phyloP scores from a whole-genome alignment of 176 grass and related monocot genomes.

The Cenchrus americanus region DNA sequence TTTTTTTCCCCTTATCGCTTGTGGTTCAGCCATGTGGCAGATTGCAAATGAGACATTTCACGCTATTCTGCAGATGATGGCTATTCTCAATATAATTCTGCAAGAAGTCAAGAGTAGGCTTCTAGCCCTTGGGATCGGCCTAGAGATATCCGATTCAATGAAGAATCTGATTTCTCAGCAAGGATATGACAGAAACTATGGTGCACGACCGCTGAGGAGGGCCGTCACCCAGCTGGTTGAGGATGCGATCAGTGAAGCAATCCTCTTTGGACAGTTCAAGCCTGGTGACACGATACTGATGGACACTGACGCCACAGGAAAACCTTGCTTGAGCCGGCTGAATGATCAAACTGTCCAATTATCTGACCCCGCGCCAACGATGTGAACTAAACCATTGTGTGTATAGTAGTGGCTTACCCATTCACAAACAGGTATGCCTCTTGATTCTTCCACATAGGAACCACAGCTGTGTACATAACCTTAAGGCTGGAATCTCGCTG shows the following conservation, averaged over 20 bases:
- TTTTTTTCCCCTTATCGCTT: neutral
- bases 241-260: slow-evolving; percentile 83
- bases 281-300: slow-evolving; percentile 79
- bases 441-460: slow-evolving; percentile 49
- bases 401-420: slow-evolving; percentile 34
- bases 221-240: slow-evolving; percentile 77
- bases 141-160: slow-evolving; percentile 74
- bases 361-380: slow-evolving; percentile 61
- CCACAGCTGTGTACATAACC: slow-evolving; percentile 40
- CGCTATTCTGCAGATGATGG: slow-evolving; percentile 69
- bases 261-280: slow-evolving; percentile 80
- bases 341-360: slow-evolving; percentile 65
- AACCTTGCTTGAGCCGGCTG: slow-evolving; percentile 60
- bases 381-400: slow-evolving; percentile 43
- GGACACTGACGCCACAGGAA: slow-evolving; percentile 71
- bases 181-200: slow-evolving; percentile 85
- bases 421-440: slow-evolving; percentile 24
- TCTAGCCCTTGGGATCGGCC: slow-evolving; percentile 58
- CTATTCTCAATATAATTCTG: slow-evolving; percentile 86
- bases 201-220: slow-evolving; percentile 80
- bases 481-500: neutral
- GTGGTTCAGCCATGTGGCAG: neutral
- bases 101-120: slow-evolving; percentile 80
- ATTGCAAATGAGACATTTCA: slow-evolving; percentile 21
- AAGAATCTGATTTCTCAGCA: slow-evolving; percentile 65